phyloP scores from a whole-genome alignment of 306 rosid species.

The Castanea crenata region DNA sequence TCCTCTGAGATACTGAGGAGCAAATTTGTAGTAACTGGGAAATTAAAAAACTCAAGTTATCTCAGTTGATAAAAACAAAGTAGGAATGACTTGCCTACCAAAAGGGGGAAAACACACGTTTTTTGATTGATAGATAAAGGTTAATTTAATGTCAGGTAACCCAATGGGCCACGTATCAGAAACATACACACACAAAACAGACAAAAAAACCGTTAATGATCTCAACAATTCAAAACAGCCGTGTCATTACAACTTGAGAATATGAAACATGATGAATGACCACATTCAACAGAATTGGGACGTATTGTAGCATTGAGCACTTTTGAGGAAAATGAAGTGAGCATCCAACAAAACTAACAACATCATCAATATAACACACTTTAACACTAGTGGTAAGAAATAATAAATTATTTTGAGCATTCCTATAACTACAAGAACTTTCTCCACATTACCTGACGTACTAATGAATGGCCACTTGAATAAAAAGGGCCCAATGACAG shows the following conservation, averaged over 20 bases:
- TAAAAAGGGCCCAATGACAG: constrained; percentile 81
- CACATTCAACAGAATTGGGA: background rate
- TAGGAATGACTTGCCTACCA: background rate
- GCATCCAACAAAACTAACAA: constrained; percentile 4
- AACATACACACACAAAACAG: no score
- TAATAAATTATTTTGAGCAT: constrained; percentile 2
- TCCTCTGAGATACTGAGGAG: background rate
- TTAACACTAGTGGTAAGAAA: constrained; percentile 1
- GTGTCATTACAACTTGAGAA: background rate
- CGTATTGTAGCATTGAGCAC: constrained; percentile 4
- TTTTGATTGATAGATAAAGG: no score
- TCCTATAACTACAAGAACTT: constrained; percentile 16
- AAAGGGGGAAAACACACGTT: background rate
- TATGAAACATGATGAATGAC: background rate
- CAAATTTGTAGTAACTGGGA: background rate
- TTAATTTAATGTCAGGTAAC: no score
- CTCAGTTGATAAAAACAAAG: background rate
- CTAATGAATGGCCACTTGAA: constrained; percentile 95
- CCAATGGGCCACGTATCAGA: no score
- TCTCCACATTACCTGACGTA: constrained; percentile 59
- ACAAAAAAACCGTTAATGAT: no score
- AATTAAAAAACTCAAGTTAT: background rate
- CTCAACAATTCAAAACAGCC: no score
- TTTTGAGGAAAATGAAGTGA: background rate
- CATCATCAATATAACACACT: background rate